A percentile compares a stretch with the other conserved stretches of the same genome.
These are phyloP conservation scores for Fusarium liriodendri DNA, from an alignment of 2,329 filamentous ascomycete species.

Conservation along the genomic window DNA sequence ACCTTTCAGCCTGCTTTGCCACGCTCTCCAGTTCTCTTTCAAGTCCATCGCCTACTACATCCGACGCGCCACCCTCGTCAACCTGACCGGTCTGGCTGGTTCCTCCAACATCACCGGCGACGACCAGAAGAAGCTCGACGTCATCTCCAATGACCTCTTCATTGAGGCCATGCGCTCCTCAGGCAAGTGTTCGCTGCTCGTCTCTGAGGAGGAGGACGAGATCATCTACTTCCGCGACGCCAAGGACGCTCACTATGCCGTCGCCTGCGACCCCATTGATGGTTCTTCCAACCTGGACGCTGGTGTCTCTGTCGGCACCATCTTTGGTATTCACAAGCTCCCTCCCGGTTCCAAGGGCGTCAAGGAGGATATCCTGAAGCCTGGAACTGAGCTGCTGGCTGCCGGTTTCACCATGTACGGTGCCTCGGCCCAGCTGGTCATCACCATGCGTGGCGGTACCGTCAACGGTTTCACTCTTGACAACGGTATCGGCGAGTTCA, in stretches of 20 bases:
- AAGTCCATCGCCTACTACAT: slow-evolving; percentile 99
- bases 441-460: slow-evolving; percentile 91
- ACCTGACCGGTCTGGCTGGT: slow-evolving; percentile 93
- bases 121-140: slow-evolving; percentile 99
- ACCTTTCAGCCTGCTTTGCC: slow-evolving; percentile 81
- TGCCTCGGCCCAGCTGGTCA: slow-evolving; percentile 93
- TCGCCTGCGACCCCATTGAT: slow-evolving; percentile 98
- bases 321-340: slow-evolving; percentile 94
- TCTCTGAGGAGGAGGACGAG: slow-evolving; percentile 98
- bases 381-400: slow-evolving; percentile 91
- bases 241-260: slow-evolving; percentile 85
- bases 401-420: slow-evolving; percentile 99
- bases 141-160: slow-evolving; percentile 98
- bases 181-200: slow-evolving; percentile 88
- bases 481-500: slow-evolving; percentile 97
- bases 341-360: slow-evolving; percentile 78
- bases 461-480: slow-evolving; percentile 99
- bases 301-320: slow-evolving; percentile 96
- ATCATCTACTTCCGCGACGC: slow-evolving; percentile 87
- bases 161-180: slow-evolving; percentile 94
- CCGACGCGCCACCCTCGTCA: slow-evolving; percentile 92
- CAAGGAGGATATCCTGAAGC: slow-evolving; percentile 87
- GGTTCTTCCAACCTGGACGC: slow-evolving; percentile 98
- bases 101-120: slow-evolving; percentile 96
- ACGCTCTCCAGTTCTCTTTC: slow-evolving; percentile 99